Base-by-base conservation (phyloP, 1,139 yeast species). In the Taphrina communis region DNA sequence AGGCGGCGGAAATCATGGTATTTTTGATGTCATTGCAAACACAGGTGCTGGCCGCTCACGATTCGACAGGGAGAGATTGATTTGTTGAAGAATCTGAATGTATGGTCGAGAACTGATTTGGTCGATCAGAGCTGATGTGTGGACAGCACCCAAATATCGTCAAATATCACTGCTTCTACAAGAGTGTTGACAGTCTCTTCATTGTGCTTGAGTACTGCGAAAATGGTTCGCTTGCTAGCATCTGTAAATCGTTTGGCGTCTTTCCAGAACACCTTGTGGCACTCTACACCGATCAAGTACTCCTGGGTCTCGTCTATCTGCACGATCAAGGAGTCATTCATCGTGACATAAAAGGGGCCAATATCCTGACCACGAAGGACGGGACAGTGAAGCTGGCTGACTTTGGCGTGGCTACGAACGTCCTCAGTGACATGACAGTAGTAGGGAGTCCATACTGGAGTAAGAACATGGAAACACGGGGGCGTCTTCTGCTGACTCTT, bases 91-190 rank as follows among this genome's bases (percentile, higher is more conserved):
- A 82, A 84, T 66, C 88, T 92, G 86, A 88, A 91, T n/a, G 96
- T 90, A 76, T 87, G 88, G 51, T 25, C 31, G 31, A 25, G 31
- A 25, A 25, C 31, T 25, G 31, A 25, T 25, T 25, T 25, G 31
- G 31, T 1, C 1, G 58, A 12, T 19, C n/a, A 51, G 8, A 2
- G 35, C 56, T 17, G n/a, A n/a, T n/a, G 14, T 8, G 58, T 36
- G 2, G 87, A 87, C 48, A 85, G 72, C 97, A 94, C 76, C 86
- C 86, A 5, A 90, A 94, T 75, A 92, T 94, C 70, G 97, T 94
- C 68, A 90, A 90, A 74, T 90, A 93, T 75, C 94, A 88, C 73
- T 97, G 97, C 1, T 92, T 90, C 76, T 89, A 90, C 69, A 87
- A 89, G 75, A 88, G 88, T 39, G 81, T 85, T 1, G 82, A 83